phyloP scores from a whole-genome alignment of 208 protist species.

The Acanthamoeba lenticulata region DNA sequence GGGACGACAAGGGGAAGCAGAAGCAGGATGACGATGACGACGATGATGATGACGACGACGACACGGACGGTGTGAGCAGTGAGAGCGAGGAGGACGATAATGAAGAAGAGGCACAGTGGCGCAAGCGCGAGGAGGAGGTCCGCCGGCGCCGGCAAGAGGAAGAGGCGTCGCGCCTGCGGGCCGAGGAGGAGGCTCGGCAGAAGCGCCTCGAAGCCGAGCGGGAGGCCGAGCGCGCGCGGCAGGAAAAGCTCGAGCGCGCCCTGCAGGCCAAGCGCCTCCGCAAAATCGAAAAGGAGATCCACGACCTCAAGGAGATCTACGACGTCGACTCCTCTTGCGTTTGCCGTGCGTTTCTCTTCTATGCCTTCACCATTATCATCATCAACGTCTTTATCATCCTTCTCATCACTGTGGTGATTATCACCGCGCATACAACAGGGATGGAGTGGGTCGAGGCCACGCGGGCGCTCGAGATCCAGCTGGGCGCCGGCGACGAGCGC shows the following conservation, averaged over 20 bases:
- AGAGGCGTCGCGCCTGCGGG: not conserved
- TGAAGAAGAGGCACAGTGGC: not conserved
- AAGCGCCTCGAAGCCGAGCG: not conserved
- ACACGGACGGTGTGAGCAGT: not conserved
- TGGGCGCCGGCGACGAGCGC: conserved; percentile 18
- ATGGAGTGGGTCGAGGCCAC: not conserved
- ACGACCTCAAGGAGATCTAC: conserved; percentile 47
- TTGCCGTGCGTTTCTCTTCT: not conserved
- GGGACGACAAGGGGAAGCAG: not conserved
- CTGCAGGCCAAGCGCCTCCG: not conserved
- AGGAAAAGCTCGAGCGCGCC: not conserved
- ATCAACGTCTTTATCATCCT: not conserved
- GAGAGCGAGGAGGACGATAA: conserved; percentile 19
- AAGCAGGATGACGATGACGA: not conserved
- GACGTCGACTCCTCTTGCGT: conserved; percentile 15
- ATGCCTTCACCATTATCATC: too few species aligned
- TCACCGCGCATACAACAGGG: not conserved
- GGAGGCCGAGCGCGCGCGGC: not conserved
- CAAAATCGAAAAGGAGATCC: conserved; percentile 43
- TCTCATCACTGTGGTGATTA: not conserved
- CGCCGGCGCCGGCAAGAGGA: not conserved
- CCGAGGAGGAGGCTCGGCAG: not conserved
- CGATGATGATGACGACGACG: not conserved
- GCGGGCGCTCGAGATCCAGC: not conserved
- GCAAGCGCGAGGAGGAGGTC: not conserved